phyloP scores from a whole-genome alignment of 164 flowering plant species.

The Cinnamomum chago region DNA sequence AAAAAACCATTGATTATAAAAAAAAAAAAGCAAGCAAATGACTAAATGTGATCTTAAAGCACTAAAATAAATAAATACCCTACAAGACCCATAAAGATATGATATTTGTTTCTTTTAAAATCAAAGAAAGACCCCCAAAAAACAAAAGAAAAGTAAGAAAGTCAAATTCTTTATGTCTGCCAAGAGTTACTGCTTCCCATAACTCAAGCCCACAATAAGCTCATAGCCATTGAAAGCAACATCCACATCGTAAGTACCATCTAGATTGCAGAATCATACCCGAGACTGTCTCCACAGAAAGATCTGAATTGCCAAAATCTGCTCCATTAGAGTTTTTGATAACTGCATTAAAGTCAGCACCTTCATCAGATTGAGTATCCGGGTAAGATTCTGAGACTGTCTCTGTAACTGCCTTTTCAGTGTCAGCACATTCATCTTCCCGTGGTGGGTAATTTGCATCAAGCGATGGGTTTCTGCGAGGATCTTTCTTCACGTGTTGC shows the following conservation, averaged over 20 bases:
- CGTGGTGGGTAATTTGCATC: slow-evolving; percentile 24
- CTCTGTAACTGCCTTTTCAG: slow-evolving; percentile 19
- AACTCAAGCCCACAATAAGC: no score
- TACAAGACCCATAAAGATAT: no score
- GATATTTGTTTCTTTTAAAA: no score
- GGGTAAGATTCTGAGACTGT: slow-evolving; percentile 1
- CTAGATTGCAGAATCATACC: slow-evolving; percentile 25
- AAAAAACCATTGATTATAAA: no score
- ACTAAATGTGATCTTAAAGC: no score
- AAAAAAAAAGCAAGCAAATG: no score
- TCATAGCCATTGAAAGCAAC: background rate
- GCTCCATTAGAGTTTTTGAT: slow-evolving; percentile 20
- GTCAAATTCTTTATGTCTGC: no score
- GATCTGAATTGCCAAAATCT: slow-evolving; percentile 10
- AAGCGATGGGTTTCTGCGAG: slow-evolving; percentile 29
- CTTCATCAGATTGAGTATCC: slow-evolving; percentile 18
- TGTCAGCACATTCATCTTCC: slow-evolving; percentile 28
- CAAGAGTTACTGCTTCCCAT: no score
- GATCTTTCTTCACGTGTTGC: slow-evolving; percentile 44
- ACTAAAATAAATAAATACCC: no score
- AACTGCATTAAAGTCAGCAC: slow-evolving; percentile 8
- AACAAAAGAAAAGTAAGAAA: no score
- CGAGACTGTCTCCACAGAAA: slow-evolving; percentile 16
- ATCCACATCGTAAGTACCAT: background rate
- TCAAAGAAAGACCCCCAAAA: no score